Conservation (phyloP, 345 rosid genomes). For the Corymbia maculata region DNA sequence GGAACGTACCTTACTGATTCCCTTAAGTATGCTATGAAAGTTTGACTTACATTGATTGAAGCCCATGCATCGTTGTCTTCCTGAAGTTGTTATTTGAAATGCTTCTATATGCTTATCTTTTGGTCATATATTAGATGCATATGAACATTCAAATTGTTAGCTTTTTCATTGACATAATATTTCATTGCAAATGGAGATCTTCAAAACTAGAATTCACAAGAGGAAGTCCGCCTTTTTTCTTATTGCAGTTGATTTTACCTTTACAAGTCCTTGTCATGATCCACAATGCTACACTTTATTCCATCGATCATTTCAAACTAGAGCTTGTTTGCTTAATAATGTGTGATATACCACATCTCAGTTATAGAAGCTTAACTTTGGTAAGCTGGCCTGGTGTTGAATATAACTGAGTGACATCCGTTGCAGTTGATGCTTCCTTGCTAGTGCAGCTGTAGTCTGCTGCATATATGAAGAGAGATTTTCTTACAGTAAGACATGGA, state of each 20-base stretch:
- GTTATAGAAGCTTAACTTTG: conserved; percentile 24
- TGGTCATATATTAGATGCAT: not conserved
- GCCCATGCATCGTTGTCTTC: not conserved
- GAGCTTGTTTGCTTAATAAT: not conserved
- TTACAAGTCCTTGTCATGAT: not conserved
- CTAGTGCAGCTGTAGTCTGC: conserved; percentile 51
- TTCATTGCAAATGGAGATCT: not conserved
- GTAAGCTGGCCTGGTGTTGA: not conserved
- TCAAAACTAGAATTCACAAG: not conserved
- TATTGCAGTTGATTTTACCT: not conserved
- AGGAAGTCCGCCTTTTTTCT: not conserved
- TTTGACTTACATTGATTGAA: not conserved
- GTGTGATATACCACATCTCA: conserved; percentile 10
- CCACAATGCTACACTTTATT: not conserved
- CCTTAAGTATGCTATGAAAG: not conserved
- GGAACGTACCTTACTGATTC: not conserved
- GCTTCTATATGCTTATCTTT: not conserved
- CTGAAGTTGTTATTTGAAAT: not conserved
- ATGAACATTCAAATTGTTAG: not conserved
- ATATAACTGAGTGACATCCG: conserved; percentile 5
- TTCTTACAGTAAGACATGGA: conserved; percentile 5
- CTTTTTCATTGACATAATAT: not conserved
- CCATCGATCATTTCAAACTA: not conserved
- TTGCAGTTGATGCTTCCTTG: conserved; percentile 10
- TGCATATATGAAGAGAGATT: conserved; percentile 20